Evolutionary conservation across 2,329 filamentous ascomycete genomes (phyloP).

Genomic region (Aspergillus ibericus): DNA sequence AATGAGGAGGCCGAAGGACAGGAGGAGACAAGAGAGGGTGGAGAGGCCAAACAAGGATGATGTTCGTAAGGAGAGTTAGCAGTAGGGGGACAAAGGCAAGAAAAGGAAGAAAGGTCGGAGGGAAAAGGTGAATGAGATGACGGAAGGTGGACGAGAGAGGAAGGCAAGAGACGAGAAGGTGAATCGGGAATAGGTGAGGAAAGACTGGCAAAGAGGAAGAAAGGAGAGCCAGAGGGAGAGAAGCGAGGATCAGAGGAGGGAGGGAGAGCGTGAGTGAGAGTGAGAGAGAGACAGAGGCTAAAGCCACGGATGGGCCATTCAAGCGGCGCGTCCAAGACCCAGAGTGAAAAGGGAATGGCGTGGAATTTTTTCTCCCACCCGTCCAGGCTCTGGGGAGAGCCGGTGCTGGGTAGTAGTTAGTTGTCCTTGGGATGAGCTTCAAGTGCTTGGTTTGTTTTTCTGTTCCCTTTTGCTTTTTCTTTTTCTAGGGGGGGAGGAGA

Average conservation of each 20-base stretch:
- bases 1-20: neutral
- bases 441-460: neutral
- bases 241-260: slow-evolving; percentile 12
- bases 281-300: slow-evolving; percentile 18
- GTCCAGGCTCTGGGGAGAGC: slow-evolving; percentile 12
- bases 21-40: neutral
- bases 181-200: neutral
- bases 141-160: slow-evolving; percentile 13
- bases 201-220: slow-evolving; percentile 10
- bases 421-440: neutral
- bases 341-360: slow-evolving; percentile 29
- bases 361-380: slow-evolving; percentile 22
- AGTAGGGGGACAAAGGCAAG: slow-evolving; percentile 8
- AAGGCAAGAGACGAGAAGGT: slow-evolving; percentile 10
- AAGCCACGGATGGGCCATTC: slow-evolving; percentile 28
- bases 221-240: slow-evolving; percentile 13
- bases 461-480: neutral
- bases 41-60: slow-evolving; percentile 7
- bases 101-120: slow-evolving; percentile 12
- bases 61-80: slow-evolving; percentile 3
- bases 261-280: slow-evolving; percentile 12
- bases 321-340: slow-evolving; percentile 26
- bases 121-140: slow-evolving; percentile 13
- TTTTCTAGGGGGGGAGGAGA: neutral
- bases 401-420: neutral